phyloP scores from a whole-genome alignment of 768 basidiomycete genomes.

The Hericium coralloides region DNA sequence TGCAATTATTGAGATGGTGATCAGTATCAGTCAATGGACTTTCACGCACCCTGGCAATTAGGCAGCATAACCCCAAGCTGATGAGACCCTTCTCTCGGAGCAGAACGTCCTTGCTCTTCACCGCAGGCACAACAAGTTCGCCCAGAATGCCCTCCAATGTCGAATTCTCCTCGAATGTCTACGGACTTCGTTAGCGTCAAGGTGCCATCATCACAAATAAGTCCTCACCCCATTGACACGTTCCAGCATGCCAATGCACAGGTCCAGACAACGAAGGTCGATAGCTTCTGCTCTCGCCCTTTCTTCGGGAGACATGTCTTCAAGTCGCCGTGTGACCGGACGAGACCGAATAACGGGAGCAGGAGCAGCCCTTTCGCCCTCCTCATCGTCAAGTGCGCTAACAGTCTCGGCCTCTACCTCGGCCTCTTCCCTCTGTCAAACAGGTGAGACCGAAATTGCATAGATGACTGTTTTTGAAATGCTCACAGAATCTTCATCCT shows the following conservation, averaged over 20 bases:
- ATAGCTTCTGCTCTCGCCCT: slow-evolving; percentile 47
- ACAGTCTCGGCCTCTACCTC: not conserved
- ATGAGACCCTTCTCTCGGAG: slow-evolving; percentile 77
- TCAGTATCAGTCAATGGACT: not conserved
- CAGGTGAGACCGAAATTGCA: not conserved
- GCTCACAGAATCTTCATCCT: slow-evolving; percentile 17
- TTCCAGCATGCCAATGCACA: slow-evolving; percentile 81
- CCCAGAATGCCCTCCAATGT: slow-evolving; percentile 58
- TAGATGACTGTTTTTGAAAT: not conserved
- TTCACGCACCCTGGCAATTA: slow-evolving; percentile 59
- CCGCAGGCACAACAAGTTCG: slow-evolving; percentile 86
- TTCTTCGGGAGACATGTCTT: slow-evolving; percentile 51
- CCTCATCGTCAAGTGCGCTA: slow-evolving; percentile 21
- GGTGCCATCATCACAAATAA: not conserved
- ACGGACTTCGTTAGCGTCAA: not conserved
- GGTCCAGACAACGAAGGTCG: slow-evolving; percentile 64
- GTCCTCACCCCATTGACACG: slow-evolving; percentile 70
- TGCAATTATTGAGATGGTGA: not conserved
- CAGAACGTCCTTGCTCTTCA: slow-evolving; percentile 77
- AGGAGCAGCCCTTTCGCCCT: slow-evolving; percentile 22
- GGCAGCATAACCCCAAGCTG: slow-evolving; percentile 74
- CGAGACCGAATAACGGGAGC: slow-evolving; percentile 11
- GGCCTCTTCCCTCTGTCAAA: slow-evolving; percentile 15
- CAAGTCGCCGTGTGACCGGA: slow-evolving; percentile 23
- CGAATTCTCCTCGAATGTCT: slow-evolving; percentile 60